Percentiles rank a stretch among this genome's conserved stretches.
phyloP scores from a whole-genome alignment of 1,284 basidiomycete genomes.

The Ustilago shanxiensis region DNA sequence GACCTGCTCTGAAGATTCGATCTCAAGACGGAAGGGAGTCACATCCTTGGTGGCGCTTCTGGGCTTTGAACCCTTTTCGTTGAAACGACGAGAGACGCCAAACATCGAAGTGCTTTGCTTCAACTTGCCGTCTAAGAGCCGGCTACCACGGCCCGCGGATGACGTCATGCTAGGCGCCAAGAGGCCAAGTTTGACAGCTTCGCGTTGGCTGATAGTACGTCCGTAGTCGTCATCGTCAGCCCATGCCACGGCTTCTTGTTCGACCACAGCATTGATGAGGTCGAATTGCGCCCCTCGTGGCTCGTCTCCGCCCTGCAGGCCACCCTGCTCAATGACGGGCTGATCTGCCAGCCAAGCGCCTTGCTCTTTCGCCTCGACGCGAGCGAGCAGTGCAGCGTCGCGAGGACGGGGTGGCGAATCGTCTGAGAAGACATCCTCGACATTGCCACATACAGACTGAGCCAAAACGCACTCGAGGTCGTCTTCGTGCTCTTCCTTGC shows the following conservation, averaged over 20 bases:
- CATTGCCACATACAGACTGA: constrained; percentile 18
- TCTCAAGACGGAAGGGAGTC: constrained; percentile 30
- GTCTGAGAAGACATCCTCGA: constrained; percentile 25
- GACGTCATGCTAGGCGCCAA: constrained; percentile 21
- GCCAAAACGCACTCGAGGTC: constrained; percentile 48
- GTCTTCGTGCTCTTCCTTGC: constrained; percentile 43
- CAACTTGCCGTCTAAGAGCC: constrained; percentile 12
- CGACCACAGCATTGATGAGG: constrained; percentile 50
- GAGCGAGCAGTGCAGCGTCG: constrained; percentile 35
- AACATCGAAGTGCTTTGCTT: constrained; percentile 7
- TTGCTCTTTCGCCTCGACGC: constrained; percentile 31
- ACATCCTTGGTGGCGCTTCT: background rate
- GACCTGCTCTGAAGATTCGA: constrained; percentile 52
- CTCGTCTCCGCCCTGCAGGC: constrained; percentile 50
- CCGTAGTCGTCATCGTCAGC: constrained; percentile 67
- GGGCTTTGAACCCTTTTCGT: background rate
- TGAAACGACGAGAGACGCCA: background rate
- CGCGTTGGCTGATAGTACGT: constrained; percentile 56
- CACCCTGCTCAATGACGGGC: constrained; percentile 48
- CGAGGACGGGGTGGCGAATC: constrained; percentile 25
- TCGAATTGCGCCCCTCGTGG: constrained; percentile 56
- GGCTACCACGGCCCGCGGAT: constrained; percentile 1
- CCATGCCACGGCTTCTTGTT: constrained; percentile 57
- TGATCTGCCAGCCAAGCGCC: constrained; percentile 48
- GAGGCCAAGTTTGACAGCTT: constrained; percentile 58